Percentiles rank a stretch among this genome's conserved stretches.
These are phyloP conservation scores for Mucor velutinosus DNA, from an alignment of 371 early-diverging fungal species.

Conservation along the genomic window DNA sequence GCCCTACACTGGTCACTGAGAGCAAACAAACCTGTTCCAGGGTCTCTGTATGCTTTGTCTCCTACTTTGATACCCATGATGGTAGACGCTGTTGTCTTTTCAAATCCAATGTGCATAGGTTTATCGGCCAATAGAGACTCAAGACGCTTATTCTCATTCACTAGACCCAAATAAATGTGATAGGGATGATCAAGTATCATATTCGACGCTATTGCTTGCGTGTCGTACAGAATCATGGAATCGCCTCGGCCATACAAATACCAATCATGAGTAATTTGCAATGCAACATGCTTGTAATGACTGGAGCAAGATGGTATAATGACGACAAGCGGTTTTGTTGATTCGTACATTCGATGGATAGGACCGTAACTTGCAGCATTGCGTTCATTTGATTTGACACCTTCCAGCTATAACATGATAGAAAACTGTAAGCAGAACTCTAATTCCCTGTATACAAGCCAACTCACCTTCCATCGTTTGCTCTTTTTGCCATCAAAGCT, in stretches of 20 bases:
- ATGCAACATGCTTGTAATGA: slow-evolving; percentile 45
- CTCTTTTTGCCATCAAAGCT: slow-evolving; percentile 10
- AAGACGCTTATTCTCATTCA: slow-evolving; percentile 16
- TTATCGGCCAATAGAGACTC: slow-evolving; percentile 10
- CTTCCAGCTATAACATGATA: not conserved
- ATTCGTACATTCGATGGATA: slow-evolving; percentile 47
- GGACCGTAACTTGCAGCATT: slow-evolving; percentile 60
- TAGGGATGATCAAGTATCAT: not conserved
- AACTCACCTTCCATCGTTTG: slow-evolving; percentile 11
- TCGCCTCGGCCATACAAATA: slow-evolving; percentile 64
- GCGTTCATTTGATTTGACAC: slow-evolving; percentile 1
- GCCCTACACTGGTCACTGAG: not conserved
- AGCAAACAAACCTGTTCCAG: slow-evolving; percentile 48
- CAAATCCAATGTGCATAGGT: not conserved
- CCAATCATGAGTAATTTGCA: slow-evolving; percentile 64
- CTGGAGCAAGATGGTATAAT: slow-evolving; percentile 44
- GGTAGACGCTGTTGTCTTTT: slow-evolving; percentile 2
- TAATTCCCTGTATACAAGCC: no score
- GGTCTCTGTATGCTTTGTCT: slow-evolving; percentile 36
- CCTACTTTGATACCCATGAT: slow-evolving; percentile 39
- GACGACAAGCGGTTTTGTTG: slow-evolving; percentile 47
- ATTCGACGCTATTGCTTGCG: slow-evolving; percentile 30
- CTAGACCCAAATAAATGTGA: slow-evolving; percentile 19
- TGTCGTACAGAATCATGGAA: slow-evolving; percentile 56
- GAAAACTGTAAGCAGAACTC: not conserved